Conservation (phyloP, 2,329 filamentous ascomycete genomes). For the Neurospora sp. region DNA sequence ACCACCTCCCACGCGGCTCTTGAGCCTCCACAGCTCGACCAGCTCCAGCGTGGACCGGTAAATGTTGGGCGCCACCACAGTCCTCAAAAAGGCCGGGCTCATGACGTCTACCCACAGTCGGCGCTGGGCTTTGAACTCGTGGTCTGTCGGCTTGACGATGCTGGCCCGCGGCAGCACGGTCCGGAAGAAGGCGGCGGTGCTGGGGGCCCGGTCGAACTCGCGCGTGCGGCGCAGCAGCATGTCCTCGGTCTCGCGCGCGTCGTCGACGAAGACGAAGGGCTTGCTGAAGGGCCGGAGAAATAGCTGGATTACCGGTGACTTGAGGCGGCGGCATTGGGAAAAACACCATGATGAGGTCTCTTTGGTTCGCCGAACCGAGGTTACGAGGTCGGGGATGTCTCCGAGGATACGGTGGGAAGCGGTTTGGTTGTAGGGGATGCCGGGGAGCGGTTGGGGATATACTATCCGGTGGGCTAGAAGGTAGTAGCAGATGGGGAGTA, state of each 20-base stretch:
- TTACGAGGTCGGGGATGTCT: constrained; percentile 2
- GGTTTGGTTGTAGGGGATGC: constrained; percentile 6
- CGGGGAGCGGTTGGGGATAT: constrained; percentile 3
- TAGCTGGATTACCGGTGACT: constrained; percentile 18
- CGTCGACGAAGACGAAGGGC: constrained; percentile 18
- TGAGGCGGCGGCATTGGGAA: constrained; percentile 3
- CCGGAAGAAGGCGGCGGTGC: constrained; percentile 15
- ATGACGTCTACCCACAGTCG: constrained; percentile 22
- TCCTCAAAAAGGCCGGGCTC: constrained; percentile 21
- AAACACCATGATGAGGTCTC: constrained; percentile 1
- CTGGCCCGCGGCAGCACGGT: constrained; percentile 20
- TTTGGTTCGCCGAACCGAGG: not conserved
- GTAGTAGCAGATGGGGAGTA: not conserved
- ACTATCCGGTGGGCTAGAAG: not conserved
- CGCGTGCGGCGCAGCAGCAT: constrained; percentile 18
- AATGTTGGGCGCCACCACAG: constrained; percentile 21
- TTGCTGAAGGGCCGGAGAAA: constrained; percentile 13
- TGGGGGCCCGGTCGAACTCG: constrained; percentile 22
- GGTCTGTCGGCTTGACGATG: constrained; percentile 20
- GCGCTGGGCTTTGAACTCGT: constrained; percentile 20
- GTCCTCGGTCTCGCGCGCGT: constrained; percentile 21
- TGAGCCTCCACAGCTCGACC: constrained; percentile 21
- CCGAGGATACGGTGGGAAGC: constrained; percentile 4
- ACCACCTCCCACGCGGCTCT: constrained; percentile 2
- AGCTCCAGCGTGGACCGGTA: constrained; percentile 16